Base-by-base conservation (phyloP, 1,284 basidiomycete genomes). In the Thecaphora frezii region DNA sequence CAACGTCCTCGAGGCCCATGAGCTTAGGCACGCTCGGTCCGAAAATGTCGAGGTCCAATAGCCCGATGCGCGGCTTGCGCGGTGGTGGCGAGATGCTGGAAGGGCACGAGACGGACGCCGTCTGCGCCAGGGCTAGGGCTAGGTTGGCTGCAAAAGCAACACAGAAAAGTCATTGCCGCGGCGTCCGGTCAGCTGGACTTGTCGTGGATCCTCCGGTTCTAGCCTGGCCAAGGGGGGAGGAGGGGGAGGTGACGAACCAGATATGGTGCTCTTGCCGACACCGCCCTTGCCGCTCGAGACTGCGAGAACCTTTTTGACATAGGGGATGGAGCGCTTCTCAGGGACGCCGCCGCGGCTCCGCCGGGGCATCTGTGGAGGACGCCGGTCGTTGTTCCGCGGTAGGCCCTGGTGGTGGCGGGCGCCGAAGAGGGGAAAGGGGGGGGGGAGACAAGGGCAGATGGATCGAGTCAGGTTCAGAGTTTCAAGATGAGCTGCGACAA, bases 211-310 rank as follows among this genome's bases (percentile, higher is more conserved):
- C n/a, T n/a, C n/a, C n/a, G n/a, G n/a, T n/a, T n/a, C n/a, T n/a
- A n/a, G n/a, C n/a, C n/a, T n/a, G n/a, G n/a, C n/a, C n/a, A n/a
- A n/a, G 7, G 28, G 28, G 5, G 28, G 28, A 28, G 28, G 28
- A 28, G 28, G 28, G 28, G 28, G 5, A 7, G 28, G 28, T 28
- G 28, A 28, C 82, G 44, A 58, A 91, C 91, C 89, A 46, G 93
- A 89, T 33, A 97, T 83, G 0, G 93, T 97, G 66, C 90, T 93
- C 81, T 98, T 98, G 8, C 94, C 94, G 1, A 97, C 94, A 1
- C 94, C 94, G 5, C 94, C 96, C 77, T 97, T 97, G 16, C 93
- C 94, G 68, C 90, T 93, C 1, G 92, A 90, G 0, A 98, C 93
- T 4, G 87, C 89, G 9, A 98, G 79, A 25, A 96, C 86, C 46